phyloP scores from a whole-genome alignment of 1,284 basidiomycete genomes.

The Melampsora americana region DNA sequence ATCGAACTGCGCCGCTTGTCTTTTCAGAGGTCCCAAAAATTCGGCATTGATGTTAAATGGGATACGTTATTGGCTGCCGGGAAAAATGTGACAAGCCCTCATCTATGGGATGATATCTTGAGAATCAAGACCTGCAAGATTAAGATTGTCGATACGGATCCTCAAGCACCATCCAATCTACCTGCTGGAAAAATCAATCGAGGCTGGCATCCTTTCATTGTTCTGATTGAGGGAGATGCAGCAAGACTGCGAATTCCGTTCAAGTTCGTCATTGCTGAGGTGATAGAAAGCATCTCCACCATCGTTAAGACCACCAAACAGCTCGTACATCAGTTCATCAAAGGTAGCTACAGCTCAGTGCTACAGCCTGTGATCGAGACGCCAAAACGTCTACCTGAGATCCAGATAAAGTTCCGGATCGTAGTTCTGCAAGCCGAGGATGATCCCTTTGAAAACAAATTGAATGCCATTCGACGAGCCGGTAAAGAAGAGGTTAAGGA shows the following conservation, averaged over 20 bases:
- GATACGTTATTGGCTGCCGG: slow-evolving; percentile 57
- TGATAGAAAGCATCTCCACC: slow-evolving; percentile 55
- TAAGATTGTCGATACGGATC: slow-evolving; percentile 51
- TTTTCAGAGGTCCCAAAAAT: slow-evolving; percentile 46
- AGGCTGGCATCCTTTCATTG: slow-evolving; percentile 49
- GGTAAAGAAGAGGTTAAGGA: slow-evolving; percentile 72
- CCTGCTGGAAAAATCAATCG: slow-evolving; percentile 48
- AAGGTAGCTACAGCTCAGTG: slow-evolving; percentile 50
- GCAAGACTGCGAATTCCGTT: slow-evolving; percentile 74
- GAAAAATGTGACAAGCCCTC: slow-evolving; percentile 54
- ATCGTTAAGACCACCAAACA: slow-evolving; percentile 57
- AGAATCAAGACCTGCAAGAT: slow-evolving; percentile 65
- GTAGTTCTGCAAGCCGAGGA: slow-evolving; percentile 75
- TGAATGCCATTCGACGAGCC: slow-evolving; percentile 74
- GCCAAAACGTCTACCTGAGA: slow-evolving; percentile 58
- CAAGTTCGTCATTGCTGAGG: slow-evolving; percentile 64
- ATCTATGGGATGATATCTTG: slow-evolving; percentile 74
- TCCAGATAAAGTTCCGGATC: slow-evolving; percentile 63
- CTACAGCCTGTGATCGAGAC: slow-evolving; percentile 51
- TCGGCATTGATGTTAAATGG: slow-evolving; percentile 50
- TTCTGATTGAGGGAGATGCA: slow-evolving; percentile 63
- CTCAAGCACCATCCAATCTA: slow-evolving; percentile 7
- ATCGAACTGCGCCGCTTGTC: slow-evolving; percentile 37
- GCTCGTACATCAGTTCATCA: slow-evolving; percentile 55
- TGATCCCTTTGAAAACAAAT: slow-evolving; percentile 75